Conservation (phyloP, 495 filamentous ascomycete genomes). For the Chaetomium tenue region DNA sequence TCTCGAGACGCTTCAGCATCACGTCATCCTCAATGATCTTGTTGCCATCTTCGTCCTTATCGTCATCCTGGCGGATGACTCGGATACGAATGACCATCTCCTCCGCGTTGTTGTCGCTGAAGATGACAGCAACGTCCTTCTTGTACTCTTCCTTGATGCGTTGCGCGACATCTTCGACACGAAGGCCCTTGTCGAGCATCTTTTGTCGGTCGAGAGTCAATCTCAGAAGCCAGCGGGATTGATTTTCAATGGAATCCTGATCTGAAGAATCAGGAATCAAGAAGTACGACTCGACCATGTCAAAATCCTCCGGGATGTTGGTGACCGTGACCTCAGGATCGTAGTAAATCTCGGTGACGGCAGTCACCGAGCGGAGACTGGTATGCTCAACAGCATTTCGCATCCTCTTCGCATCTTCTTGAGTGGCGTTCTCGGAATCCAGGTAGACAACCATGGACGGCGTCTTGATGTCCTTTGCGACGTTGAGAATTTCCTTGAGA, state of each 20-base stretch:
- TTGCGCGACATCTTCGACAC: constrained; percentile 86
- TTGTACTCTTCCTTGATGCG: constrained; percentile 84
- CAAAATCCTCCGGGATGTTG: constrained; percentile 78
- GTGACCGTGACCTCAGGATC: constrained; percentile 88
- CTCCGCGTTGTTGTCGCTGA: constrained; percentile 97
- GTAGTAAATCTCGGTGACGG: constrained; percentile 93
- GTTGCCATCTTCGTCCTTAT: constrained; percentile 74
- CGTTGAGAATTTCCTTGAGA: constrained; percentile 98
- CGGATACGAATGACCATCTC: constrained; percentile 92
- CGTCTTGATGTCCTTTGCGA: constrained; percentile 97
- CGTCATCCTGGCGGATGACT: constrained; percentile 64
- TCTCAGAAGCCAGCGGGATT: constrained; percentile 93
- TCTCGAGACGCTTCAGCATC: constrained; percentile 84
- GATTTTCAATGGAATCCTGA: constrained; percentile 69
- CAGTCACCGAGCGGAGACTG: constrained; percentile 85
- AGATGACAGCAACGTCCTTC: constrained; percentile 87
- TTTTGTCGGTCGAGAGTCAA: constrained; percentile 90
- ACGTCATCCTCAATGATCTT: constrained; percentile 83
- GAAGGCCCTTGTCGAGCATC: constrained; percentile 90
- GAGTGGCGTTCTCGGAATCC: constrained; percentile 55
- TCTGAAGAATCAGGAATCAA: constrained; percentile 78
- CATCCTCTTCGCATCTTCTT: constrained; percentile 80
- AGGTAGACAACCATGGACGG: constrained; percentile 96
- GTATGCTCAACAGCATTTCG: constrained; percentile 92
- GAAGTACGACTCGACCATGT: constrained; percentile 97